Base-by-base conservation (phyloP, 805 yeast genomes). In the Sugiyamaella boreocaroliniensis region DNA sequence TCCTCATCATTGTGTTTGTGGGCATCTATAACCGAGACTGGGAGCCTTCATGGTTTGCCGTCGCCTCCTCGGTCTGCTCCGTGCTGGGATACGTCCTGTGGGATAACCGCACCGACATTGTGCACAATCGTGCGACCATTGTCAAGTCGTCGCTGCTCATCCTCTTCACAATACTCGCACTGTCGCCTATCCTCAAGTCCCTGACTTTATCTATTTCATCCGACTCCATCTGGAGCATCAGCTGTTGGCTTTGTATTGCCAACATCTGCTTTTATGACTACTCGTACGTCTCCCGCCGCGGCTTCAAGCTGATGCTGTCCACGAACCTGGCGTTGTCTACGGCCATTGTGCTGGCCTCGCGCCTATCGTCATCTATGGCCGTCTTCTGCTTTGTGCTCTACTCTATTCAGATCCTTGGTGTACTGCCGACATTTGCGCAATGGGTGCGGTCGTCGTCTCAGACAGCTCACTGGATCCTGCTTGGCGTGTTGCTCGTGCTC, bases 151-250 rank as follows among this genome's bases (percentile, higher is more conserved):
- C 88, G 1, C 53, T 80, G 2, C 70, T 93, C 26, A 83, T 90
- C 11, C 75, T 83, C 1, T 78, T 90, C 54, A 78, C 86, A 2
- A 71, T 90, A 42, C 71, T 89, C 43, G 82, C 93, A 0, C 73
- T 92, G 43, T 86, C 97, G 0, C 99, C 99, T 0, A 92, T 93
- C 1, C 76, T 93, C 48, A 85, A 87, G 60, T 89, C 97, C 0
- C 74, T 93, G 43, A 89, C 97, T 0, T 81, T 82, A 61, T 85
- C 96, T 0, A 89, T 97, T 0, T 81, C 97, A 0, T 85, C 93
- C 0, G 98, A 93, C 70, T 88, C 97, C 14, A 89, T 93, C 55
- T 92, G 98, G 97, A 89, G 96, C 0, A 68, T 93, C 4, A 80
- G 95, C 7, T 81, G 84, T 46, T 85, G 96, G 82, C 72, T 93